A percentile compares a stretch with the other conserved stretches of the same genome.
phyloP scores from a whole-genome alignment of 2,329 filamentous ascomycete species.

The Monosporascus sp. region DNA sequence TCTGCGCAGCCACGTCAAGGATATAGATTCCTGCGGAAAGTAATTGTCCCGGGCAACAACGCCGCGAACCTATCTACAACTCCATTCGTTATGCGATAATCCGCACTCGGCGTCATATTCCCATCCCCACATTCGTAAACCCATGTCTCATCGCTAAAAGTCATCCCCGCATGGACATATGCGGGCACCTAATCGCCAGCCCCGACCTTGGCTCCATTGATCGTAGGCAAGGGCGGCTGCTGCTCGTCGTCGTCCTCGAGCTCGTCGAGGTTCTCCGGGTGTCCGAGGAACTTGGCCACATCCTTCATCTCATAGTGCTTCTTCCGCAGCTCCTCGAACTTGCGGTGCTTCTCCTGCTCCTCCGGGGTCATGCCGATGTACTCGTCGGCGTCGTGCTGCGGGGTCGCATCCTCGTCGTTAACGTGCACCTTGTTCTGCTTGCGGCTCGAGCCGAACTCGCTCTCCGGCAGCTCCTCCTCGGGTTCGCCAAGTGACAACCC shows the following conservation, averaged over 20 bases:
- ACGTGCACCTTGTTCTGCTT: slow-evolving; percentile 71
- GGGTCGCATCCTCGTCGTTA: slow-evolving; percentile 49
- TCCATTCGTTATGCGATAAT: neutral
- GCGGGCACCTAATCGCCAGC: slow-evolving; percentile 17
- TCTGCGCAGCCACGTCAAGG: too few relatives aligned
- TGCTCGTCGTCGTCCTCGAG: slow-evolving; percentile 44
- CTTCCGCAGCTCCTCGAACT: slow-evolving; percentile 88
- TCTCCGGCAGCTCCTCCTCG: slow-evolving; percentile 63
- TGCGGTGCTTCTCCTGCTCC: slow-evolving; percentile 83
- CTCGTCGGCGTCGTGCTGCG: slow-evolving; percentile 56
- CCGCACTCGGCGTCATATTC: neutral
- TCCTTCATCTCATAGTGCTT: slow-evolving; percentile 99
- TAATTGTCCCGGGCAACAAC: neutral
- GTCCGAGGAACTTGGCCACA: slow-evolving; percentile 80
- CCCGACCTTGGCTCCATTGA: slow-evolving; percentile 20
- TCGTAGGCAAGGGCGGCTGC: slow-evolving; percentile 31
- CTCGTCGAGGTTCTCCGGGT: slow-evolving; percentile 62
- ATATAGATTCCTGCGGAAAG: neutral
- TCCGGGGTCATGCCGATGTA: slow-evolving; percentile 56
- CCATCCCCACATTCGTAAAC: too few relatives aligned
- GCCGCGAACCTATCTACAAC: neutral
- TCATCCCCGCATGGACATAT: neutral
- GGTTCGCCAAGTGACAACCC: slow-evolving; percentile 89
- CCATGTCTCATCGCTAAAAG: neutral
- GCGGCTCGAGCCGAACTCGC: slow-evolving; percentile 30